Conservation (phyloP, 495 filamentous ascomycete genomes). For the Penicillium cataractarum region DNA sequence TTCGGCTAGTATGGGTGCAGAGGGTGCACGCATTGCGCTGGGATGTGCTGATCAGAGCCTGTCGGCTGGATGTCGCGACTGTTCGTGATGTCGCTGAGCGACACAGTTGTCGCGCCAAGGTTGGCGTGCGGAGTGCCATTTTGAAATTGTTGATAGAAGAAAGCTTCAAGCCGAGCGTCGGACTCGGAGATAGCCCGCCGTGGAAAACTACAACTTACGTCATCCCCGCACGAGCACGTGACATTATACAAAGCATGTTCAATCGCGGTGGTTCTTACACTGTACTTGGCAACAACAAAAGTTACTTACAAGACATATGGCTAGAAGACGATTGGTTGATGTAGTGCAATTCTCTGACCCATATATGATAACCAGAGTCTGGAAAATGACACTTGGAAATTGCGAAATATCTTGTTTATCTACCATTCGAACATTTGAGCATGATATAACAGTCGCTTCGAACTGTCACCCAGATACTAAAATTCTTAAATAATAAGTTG, state of each 20-base stretch:
- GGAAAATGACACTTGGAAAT: no score
- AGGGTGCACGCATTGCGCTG: conserved; percentile 11
- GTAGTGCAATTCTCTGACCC: no score
- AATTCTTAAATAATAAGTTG: no score
- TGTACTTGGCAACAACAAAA: no score
- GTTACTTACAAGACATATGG: no score
- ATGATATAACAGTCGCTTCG: no score
- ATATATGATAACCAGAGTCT: no score
- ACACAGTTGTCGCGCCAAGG: conserved; percentile 13
- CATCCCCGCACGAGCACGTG: conserved; percentile 28
- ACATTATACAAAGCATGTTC: neutral
- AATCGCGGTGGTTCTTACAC: no score
- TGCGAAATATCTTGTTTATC: no score
- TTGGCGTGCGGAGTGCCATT: conserved; percentile 20
- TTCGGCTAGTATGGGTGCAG: conserved; percentile 6
- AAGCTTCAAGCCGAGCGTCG: conserved; percentile 3
- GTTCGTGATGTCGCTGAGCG: conserved; percentile 4
- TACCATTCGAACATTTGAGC: no score
- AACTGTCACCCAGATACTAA: no score
- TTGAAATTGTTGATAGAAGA: conserved; percentile 5
- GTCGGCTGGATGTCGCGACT: neutral
- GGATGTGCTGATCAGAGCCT: conserved; percentile 5
- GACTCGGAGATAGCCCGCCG: conserved; percentile 1
- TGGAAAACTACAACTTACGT: conserved; percentile 23
- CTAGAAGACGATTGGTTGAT: no score